Percentiles rank a stretch among this genome's conserved stretches.
These are phyloP conservation scores for Yamadazyma atlantica DNA, from an alignment of 1,139 yeast species.

Conservation along the genomic window DNA sequence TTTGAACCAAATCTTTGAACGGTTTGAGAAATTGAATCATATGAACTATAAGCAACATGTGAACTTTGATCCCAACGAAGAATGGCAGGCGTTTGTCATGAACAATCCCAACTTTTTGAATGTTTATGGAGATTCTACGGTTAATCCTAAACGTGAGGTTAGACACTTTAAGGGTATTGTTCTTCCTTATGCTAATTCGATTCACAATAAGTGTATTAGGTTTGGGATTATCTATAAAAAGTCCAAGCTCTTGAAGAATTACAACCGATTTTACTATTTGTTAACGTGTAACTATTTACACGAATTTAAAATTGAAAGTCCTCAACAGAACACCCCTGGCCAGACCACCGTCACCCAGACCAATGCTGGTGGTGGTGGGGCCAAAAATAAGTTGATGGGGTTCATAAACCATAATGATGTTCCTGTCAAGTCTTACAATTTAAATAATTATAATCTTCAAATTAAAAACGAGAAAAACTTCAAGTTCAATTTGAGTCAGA, in stretches of 20 bases:
- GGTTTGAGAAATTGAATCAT: constrained; percentile 27
- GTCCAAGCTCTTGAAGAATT: constrained; percentile 42
- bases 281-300: constrained; percentile 48
- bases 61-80: constrained; percentile 21
- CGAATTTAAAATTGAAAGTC: constrained; percentile 39
- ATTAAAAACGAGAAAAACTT: constrained; percentile 34
- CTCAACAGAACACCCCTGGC: constrained; percentile 12
- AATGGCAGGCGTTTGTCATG: constrained; percentile 43
- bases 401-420: constrained; percentile 42
- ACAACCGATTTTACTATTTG: constrained; percentile 38
- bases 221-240: constrained; percentile 45
- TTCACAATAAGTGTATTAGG: constrained; percentile 46
- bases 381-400: constrained; percentile 41
- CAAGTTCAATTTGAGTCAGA: constrained; percentile 36
- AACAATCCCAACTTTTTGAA: constrained; percentile 39
- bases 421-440: constrained; percentile 44
- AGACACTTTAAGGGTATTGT: constrained; percentile 29
- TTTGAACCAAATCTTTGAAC: constrained; percentile 32
- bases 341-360: constrained; percentile 5
- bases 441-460: constrained; percentile 37
- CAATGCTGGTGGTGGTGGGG: constrained; percentile 3
- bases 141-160: constrained; percentile 29
- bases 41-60: constrained; percentile 22
- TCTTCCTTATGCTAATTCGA: constrained; percentile 37
- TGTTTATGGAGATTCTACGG: constrained; percentile 25